These are phyloP conservation scores for Escallonia rubra DNA, from an alignment of 129 eudicot genomes.

Conservation along the genomic window DNA sequence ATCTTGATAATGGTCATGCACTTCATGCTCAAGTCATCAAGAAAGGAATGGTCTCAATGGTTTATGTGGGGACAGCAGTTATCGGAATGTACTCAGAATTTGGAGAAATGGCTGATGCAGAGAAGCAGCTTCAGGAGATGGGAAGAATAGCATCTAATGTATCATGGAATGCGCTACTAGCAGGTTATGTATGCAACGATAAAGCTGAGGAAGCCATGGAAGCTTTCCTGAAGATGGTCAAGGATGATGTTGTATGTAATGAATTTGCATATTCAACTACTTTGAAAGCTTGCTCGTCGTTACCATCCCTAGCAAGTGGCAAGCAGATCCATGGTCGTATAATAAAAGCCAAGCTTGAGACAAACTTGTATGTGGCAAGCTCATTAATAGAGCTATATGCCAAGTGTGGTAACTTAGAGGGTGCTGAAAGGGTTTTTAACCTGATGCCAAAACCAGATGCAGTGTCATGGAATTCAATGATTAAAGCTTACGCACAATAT, in stretches of 20 bases:
- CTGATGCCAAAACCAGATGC: conserved; percentile 35
- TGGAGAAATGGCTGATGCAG: conserved; percentile 27
- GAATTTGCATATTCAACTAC: conserved; percentile 1
- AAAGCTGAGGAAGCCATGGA: conserved; percentile 33
- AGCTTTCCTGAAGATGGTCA: conserved; percentile 30
- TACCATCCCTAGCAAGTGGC: conserved; percentile 42
- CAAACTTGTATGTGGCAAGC: conserved; percentile 37
- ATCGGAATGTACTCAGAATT: conserved; percentile 39
- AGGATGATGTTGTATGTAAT: conserved; percentile 25
- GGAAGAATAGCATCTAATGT: conserved; percentile 19
- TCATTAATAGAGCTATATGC: conserved; percentile 64
- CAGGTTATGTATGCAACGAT: conserved; percentile 55
- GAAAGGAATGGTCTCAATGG: conserved; percentile 6
- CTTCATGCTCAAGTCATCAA: conserved; percentile 15
- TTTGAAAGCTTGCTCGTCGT: conserved; percentile 29
- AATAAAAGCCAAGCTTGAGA: conserved; percentile 30
- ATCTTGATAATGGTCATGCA: conserved; percentile 36
- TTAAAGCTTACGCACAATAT: conserved; percentile 51
- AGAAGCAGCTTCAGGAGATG: conserved; percentile 5
- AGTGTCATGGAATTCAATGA: conserved; percentile 62
- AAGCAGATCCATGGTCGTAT: conserved; percentile 40
- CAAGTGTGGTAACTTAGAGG: conserved; percentile 41
- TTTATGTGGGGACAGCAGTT: conserved; percentile 14
- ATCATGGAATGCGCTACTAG: conserved; percentile 57
- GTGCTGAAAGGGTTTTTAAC: conserved; percentile 36